Base-by-base conservation (phyloP, 2,329 filamentous ascomycete genomes). In the Lachnellula arida region DNA sequence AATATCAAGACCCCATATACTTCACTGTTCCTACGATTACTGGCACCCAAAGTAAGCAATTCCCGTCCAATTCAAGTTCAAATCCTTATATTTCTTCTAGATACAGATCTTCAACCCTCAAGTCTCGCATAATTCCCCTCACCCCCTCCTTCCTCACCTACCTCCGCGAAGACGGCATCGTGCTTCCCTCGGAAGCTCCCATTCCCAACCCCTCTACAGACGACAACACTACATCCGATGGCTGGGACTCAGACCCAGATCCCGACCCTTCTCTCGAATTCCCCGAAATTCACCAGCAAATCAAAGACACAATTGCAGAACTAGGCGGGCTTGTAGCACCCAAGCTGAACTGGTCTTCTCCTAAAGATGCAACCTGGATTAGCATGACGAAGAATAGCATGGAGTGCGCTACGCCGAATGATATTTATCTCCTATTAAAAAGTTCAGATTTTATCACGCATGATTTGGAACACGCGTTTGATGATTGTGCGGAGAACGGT, bases 291-390 rank as follows among this genome's bases (percentile, higher is more conserved):
- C 94, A 99, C 72, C 77, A 84, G 46, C 74, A 81, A 55, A 91
- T 99, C 71, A 87, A 86, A 70, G 77, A 82, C 23, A 88, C 82
- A 43, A 97, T 99, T 60, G 73, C 78, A 12, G 88, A 92, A 65
- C 81, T 97, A 1, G 92, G 90, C 15, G 93, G 93, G 57, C 84
- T 86, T 58, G 92, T 96, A 8, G 86, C 88, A 1, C 94, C 94
- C 0, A 99, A 99, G 73, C 77, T 99, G 47, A 97, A 97, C 75
- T 99, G 94, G 94, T 97, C 92, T 5, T 87, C 91, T 4, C 94
- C 94, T 4, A 96, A 97, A 72, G 94, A 99, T 70, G 94, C 94
- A 8, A 90, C 89, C 22, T 97, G 91, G 88, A 97, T 99, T 72
- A 84, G 81, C 73, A 86, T 73, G 74, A 70, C 93, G 79, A 73